A percentile compares a stretch with the other conserved stretches of the same genome.
Conservation (phyloP, 257 asterid species). For the Solanum etuberosum region DNA sequence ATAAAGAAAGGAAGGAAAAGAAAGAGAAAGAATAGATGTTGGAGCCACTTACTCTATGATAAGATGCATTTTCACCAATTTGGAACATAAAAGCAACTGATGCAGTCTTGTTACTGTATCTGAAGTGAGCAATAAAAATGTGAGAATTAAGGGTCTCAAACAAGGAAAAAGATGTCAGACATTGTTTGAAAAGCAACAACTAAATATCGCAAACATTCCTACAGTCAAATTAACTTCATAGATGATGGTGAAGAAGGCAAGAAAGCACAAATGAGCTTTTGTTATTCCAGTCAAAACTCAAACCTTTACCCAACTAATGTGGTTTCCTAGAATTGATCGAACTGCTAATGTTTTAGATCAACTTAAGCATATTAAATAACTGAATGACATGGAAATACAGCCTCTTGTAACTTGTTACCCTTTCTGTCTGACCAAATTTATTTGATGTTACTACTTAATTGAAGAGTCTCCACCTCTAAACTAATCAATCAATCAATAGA, state of each 20-base stretch:
- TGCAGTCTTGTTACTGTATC: constrained; percentile 34
- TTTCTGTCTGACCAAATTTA: background rate
- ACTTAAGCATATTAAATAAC: background rate
- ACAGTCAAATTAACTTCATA: background rate
- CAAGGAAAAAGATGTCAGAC: background rate
- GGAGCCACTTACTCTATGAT: constrained; percentile 38
- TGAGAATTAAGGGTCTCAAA: background rate
- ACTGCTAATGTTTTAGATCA: background rate
- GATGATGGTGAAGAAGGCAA: background rate
- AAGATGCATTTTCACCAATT: constrained; percentile 51
- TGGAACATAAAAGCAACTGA: constrained; percentile 60
- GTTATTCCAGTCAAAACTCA: background rate
- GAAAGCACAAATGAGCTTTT: background rate
- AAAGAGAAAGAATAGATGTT: background rate
- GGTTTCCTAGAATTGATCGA: background rate
- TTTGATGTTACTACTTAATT: background rate
- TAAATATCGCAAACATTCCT: background rate
- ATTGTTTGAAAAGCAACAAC: background rate
- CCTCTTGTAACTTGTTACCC: background rate
- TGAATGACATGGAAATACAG: background rate
- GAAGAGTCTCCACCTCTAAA: background rate
- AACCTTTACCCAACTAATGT: background rate
- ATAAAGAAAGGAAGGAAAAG: background rate
- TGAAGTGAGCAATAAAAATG: constrained; percentile 15
- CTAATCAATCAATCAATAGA: background rate